Conservation (phyloP, 495 filamentous ascomycete species). For the Polyplosphaeria fusca region DNA sequence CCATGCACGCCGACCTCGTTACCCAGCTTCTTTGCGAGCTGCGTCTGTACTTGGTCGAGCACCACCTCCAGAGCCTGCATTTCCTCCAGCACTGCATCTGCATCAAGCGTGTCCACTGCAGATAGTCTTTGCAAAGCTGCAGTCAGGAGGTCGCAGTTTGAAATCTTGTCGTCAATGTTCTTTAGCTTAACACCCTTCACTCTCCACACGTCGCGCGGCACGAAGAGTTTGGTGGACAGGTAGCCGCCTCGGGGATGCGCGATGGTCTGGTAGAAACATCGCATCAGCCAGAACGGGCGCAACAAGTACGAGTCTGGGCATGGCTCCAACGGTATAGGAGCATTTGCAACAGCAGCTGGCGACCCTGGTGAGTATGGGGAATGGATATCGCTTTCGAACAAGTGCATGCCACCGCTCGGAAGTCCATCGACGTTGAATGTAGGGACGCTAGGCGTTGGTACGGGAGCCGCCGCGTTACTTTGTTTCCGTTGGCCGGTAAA, state of each 20-base stretch:
- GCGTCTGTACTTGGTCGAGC: conserved; percentile 77
- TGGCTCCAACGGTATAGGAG: conserved; percentile 77
- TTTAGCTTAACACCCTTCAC: conserved; percentile 93
- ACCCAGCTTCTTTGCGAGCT: conserved; percentile 78
- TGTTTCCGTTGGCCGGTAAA: conserved; percentile 41
- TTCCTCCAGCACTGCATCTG: conserved; percentile 87
- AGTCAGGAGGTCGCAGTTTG: conserved; percentile 88
- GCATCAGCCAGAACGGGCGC: conserved; percentile 95
- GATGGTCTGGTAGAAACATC: conserved; percentile 87
- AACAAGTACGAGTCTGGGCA: conserved; percentile 84
- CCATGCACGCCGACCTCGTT: conserved; percentile 84
- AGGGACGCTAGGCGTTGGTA: conserved; percentile 65
- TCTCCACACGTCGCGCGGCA: conserved; percentile 88
- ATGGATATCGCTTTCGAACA: conserved; percentile 84
- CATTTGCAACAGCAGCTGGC: conserved; percentile 54
- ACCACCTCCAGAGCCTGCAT: conserved; percentile 90
- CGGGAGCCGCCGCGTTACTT: conserved; percentile 49
- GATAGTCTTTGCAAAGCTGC: conserved; percentile 82
- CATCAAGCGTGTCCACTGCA: conserved; percentile 80
- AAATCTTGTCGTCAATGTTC: conserved; percentile 86
- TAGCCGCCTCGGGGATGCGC: conserved; percentile 89
- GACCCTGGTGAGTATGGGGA: conserved; percentile 58
- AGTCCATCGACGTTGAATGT: conserved; percentile 55
- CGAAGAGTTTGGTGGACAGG: conserved; percentile 81
- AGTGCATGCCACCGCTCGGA: conserved; percentile 65